A percentile compares a stretch with the other conserved stretches of the same genome.
Evolutionary conservation across 495 filamentous ascomycete genomes (phyloP).

Genomic region (Hypoxylon fragiforme): DNA sequence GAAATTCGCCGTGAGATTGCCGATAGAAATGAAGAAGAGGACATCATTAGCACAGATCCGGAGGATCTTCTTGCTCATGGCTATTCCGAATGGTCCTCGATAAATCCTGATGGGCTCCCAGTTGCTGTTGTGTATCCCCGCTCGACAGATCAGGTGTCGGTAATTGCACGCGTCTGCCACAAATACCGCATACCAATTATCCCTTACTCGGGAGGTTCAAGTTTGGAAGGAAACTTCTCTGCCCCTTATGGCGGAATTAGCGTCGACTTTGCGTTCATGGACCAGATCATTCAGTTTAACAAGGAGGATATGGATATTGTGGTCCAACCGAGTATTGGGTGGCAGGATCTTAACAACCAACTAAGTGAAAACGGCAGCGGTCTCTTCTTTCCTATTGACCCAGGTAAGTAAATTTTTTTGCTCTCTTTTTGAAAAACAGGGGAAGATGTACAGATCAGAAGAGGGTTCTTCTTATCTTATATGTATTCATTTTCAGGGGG

Average conservation of each 20-base stretch:
- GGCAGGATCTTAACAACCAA: constrained; percentile 84
- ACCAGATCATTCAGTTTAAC: constrained; percentile 76
- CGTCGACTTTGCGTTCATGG: constrained; percentile 88
- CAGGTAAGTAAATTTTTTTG: constrained; percentile 52
- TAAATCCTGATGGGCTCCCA: constrained; percentile 75
- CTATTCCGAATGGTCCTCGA: constrained; percentile 86
- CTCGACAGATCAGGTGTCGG: constrained; percentile 76
- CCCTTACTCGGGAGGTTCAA: constrained; percentile 85
- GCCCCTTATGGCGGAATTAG: constrained; percentile 83
- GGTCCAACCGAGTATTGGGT: constrained; percentile 87
- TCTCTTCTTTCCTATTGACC: constrained; percentile 89
- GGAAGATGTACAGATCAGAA: background rate
- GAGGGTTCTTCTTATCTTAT: background rate
- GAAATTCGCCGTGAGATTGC: constrained; percentile 62
- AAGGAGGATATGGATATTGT: constrained; percentile 89
- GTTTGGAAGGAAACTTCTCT: constrained; percentile 86
- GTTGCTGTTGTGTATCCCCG: constrained; percentile 82
- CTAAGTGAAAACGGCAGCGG: constrained; percentile 68
- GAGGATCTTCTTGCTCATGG: constrained; percentile 82
- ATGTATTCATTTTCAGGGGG: background rate
- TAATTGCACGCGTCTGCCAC: constrained; percentile 78
- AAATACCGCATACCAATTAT: constrained; percentile 85
- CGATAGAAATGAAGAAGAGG: constrained; percentile 52
- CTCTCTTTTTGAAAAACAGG: background rate
- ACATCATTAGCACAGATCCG: constrained; percentile 78